A percentile compares a stretch with the other conserved stretches of the same genome.
phyloP scores from a whole-genome alignment of 139 green algal genomes.

The Coelastrella sp. region DNA sequence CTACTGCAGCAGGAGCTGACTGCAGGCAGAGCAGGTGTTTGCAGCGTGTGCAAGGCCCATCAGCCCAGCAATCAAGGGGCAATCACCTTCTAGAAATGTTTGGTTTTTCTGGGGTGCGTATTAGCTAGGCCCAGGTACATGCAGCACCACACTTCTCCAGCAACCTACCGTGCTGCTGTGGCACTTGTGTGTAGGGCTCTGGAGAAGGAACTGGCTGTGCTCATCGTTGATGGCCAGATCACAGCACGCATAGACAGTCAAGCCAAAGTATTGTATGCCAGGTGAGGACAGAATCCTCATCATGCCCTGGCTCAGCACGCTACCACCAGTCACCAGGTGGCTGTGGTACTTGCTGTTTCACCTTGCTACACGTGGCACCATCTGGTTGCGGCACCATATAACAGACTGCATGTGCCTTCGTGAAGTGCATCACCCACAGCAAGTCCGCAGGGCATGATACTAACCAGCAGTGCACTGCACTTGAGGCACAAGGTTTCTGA shows the following conservation, averaged over 20 bases:
- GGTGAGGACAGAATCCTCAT: neutral
- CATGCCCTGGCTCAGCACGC: neutral
- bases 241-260: slow-evolving; percentile 90
- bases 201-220: slow-evolving; percentile 80
- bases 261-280: slow-evolving; percentile 81
- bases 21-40: neutral
- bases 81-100: too few relatives aligned
- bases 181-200: slow-evolving; percentile 57
- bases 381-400: too few relatives aligned
- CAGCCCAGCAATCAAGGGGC: too few relatives aligned
- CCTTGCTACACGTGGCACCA: too few relatives aligned
- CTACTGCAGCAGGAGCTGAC: too few relatives aligned
- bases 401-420: too few relatives aligned
- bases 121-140: too few relatives aligned
- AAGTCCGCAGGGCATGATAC: too few relatives aligned
- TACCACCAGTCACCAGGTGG: neutral
- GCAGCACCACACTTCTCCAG: neutral
- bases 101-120: too few relatives aligned
- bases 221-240: slow-evolving; percentile 88
- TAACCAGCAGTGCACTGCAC: too few relatives aligned
- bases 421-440: too few relatives aligned
- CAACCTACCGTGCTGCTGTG: slow-evolving; percentile 11
- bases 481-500: too few relatives aligned
- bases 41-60: neutral
- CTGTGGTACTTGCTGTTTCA: neutral